Evolutionary conservation across 2,329 filamentous ascomycete species (phyloP).

Genomic region (Zasmidium citrigriseum): DNA sequence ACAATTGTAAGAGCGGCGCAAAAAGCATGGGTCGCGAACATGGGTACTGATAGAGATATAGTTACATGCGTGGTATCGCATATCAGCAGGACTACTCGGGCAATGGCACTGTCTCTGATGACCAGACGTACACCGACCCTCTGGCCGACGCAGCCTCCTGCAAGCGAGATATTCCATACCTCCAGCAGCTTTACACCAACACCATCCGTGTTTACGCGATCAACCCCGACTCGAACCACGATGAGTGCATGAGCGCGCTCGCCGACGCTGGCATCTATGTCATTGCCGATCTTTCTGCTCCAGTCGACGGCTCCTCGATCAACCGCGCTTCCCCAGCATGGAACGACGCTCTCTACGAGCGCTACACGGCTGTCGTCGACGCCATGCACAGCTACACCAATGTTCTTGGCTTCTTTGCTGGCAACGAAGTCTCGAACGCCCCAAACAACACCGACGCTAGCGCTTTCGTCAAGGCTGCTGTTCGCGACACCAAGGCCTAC

Average conservation of each 20-base stretch:
- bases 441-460: constrained; percentile 85
- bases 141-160: constrained; percentile 72
- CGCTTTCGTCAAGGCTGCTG: constrained; percentile 95
- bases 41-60: constrained; percentile 30
- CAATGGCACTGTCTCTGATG: constrained; percentile 45
- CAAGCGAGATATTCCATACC: constrained; percentile 80
- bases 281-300: constrained; percentile 85
- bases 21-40: not conserved
- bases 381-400: constrained; percentile 81
- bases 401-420: constrained; percentile 95
- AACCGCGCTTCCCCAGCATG: constrained; percentile 77
- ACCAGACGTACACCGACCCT: constrained; percentile 72
- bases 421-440: constrained; percentile 94
- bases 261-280: constrained; percentile 90
- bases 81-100: constrained; percentile 76
- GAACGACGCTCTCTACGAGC: constrained; percentile 74
- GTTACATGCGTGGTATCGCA: constrained; percentile 87
- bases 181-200: constrained; percentile 81
- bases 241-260: constrained; percentile 80
- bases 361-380: constrained; percentile 85
- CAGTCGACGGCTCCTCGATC: constrained; percentile 68
- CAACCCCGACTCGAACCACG: constrained; percentile 76
- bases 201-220: constrained; percentile 94
- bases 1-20: constrained; percentile 58
- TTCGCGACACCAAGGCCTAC: constrained; percentile 93